These are phyloP conservation scores for Fusarium praegraminearum DNA, from an alignment of 2,329 filamentous ascomycete species.

Conservation along the genomic window DNA sequence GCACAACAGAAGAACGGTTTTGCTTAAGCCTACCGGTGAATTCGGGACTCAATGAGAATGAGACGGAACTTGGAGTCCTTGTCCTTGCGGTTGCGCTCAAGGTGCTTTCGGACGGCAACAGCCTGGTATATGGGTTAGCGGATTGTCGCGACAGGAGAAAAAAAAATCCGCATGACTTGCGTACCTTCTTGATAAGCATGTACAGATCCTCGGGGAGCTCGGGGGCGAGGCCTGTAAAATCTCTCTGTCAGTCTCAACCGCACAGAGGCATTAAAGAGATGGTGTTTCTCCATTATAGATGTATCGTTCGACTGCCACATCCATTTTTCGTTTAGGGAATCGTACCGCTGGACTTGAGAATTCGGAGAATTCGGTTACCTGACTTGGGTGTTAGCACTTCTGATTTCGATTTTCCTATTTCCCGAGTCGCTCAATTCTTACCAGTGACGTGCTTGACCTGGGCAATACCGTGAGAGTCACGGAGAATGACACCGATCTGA, in stretches of 20 bases:
- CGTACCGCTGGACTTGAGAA: conserved; percentile 98
- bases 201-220: conserved; percentile 99
- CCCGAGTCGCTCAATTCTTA: conserved; percentile 62
- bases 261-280: conserved; percentile 77
- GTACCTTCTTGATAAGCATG: conserved; percentile 99
- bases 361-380: conserved; percentile 99
- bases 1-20: not conserved
- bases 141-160: not conserved
- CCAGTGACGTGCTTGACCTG: conserved; percentile 98
- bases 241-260: conserved; percentile 95
- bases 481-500: conserved; percentile 98
- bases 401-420: not conserved
- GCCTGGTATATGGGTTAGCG: conserved; percentile 66
- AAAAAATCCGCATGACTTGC: conserved; percentile 23
- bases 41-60: conserved; percentile 99
- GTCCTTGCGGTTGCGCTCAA: conserved; percentile 99
- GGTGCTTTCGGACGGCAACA: conserved; percentile 99
- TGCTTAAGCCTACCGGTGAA: conserved; percentile 74
- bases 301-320: conserved; percentile 49
- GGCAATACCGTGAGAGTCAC: conserved; percentile 97
- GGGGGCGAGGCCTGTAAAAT: conserved; percentile 93
- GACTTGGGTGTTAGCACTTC: conserved; percentile 53
- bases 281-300: conserved; percentile 42
- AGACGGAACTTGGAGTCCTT: conserved; percentile 99
- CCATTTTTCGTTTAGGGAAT: conserved; percentile 54